Conservation (phyloP, 2,329 filamentous ascomycete species). For the Sporothrix humicola region DNA sequence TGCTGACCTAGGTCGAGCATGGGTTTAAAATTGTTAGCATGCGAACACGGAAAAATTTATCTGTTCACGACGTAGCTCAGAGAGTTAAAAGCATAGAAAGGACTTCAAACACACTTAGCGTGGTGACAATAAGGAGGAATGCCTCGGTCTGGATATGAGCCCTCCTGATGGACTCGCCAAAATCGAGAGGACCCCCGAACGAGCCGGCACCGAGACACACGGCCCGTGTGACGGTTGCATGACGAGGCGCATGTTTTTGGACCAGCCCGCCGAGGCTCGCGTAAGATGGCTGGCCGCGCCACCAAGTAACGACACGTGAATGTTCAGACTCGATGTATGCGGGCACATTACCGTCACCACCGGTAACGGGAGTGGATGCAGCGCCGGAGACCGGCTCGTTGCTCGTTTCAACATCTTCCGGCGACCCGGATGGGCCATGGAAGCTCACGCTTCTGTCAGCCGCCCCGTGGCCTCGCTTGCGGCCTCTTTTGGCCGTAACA, state of each 20-base stretch:
- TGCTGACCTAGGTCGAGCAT: conserved; percentile 38
- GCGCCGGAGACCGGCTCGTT: too few species aligned
- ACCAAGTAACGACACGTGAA: conserved; percentile 37
- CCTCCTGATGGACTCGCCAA: conserved; percentile 51
- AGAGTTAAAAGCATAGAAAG: not conserved
- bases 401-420: too few species aligned
- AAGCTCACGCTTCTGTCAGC: conserved; percentile 12
- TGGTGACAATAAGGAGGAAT: conserved; percentile 55
- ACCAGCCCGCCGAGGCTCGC: conserved; percentile 47
- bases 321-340: conserved; percentile 41
- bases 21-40: not conserved
- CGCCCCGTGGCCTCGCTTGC: not conserved
- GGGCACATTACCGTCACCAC: not conserved
- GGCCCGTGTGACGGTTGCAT: conserved; percentile 48
- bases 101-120: conserved; percentile 47
- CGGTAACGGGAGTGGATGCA: too few species aligned
- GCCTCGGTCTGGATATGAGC: conserved; percentile 60
- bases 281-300: conserved; percentile 42
- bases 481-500: conserved; percentile 11
- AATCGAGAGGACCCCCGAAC: conserved; percentile 60
- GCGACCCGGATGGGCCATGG: not conserved
- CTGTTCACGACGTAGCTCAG: not conserved
- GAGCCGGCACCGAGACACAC: conserved; percentile 62
- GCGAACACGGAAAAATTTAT: not conserved
- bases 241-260: conserved; percentile 36